Base-by-base conservation (phyloP, 306 rosid genomes). In the Gynostemma pentaphyllum region DNA sequence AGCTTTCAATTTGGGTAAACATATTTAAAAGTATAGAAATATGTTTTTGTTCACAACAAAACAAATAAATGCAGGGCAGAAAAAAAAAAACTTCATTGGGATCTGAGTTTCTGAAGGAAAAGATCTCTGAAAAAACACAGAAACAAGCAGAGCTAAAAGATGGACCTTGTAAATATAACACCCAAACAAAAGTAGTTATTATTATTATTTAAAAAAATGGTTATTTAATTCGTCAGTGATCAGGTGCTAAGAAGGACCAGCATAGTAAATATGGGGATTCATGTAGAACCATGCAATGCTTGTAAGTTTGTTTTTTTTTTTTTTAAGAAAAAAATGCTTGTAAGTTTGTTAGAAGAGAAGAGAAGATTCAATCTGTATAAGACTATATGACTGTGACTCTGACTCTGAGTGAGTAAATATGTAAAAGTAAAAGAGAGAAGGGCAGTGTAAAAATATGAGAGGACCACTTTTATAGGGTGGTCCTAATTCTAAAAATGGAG, bases 361-460 rank as follows among this genome's bases (percentile, higher is more conserved):
- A n/a, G n/a, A n/a, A n/a, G n/a, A n/a, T n/a, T n/a, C n/a, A n/a
- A n/a, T n/a, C n/a, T n/a, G n/a, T n/a, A n/a, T n/a, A n/a, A n/a
- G n/a, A n/a, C n/a, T n/a, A n/a, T n/a, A n/a, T n/a, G n/a, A n/a
- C n/a, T n/a, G n/a, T n/a, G n/a, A n/a, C n/a, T n/a, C n/a, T n/a
- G n/a, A n/a, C n/a, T n/a, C n/a, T n/a, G n/a, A n/a, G n/a, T 36
- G 64, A 57, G 64, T 57, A 57, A 59, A 59, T 32, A 56, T 32
- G 63, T 30, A 29, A 32, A 55, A 34, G 45, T 4, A 34, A 51
- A 55, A 52, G 39, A n/a, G 37, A 57, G 45, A 18, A 57, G 45
- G 45, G 64, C 28, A 32, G 64, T 40, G 28, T 57, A 57, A 22
- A 59, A 45, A 59, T 46, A 45, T 30, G 30, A 59, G 32, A 36